phyloP scores from a whole-genome alignment of 2,329 filamentous ascomycete genomes.

The Endothia cerciana region DNA sequence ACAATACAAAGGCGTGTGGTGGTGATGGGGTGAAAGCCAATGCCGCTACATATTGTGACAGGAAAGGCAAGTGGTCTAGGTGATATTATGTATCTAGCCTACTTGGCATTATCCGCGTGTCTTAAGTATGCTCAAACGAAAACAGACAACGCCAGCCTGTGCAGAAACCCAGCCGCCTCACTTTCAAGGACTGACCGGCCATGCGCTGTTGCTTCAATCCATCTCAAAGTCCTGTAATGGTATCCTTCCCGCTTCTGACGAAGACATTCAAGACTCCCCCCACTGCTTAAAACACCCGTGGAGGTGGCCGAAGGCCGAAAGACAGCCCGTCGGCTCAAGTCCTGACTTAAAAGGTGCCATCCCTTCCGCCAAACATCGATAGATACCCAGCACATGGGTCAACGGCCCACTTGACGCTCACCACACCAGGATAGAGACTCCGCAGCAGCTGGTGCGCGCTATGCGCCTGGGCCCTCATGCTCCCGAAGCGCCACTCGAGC shows the following conservation, averaged over 20 bases:
- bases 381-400: constrained; percentile 22
- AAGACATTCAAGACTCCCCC: no score
- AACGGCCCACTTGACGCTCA: neutral
- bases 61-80: no score
- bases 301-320: no score
- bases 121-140: neutral
- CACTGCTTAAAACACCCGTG: no score
- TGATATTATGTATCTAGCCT: no score
- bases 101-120: neutral
- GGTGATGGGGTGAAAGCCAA: neutral
- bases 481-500: constrained; percentile 24
- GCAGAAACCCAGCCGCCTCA: neutral
- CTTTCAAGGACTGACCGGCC: neutral
- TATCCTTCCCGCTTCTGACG: no score
- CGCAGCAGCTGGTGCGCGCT: constrained; percentile 1
- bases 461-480: constrained; percentile 18
- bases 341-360: neutral
- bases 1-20: neutral
- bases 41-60: no score
- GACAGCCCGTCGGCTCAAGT: no score
- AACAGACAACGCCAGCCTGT: neutral
- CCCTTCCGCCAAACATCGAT: neutral
- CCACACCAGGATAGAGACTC: neutral
- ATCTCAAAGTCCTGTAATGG: neutral
- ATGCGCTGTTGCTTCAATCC: neutral